Evolutionary conservation across 257 asterid species (phyloP), one percentile per base, ranked within the genome.

Genomic region (Leptodermis oblonga): DNA sequence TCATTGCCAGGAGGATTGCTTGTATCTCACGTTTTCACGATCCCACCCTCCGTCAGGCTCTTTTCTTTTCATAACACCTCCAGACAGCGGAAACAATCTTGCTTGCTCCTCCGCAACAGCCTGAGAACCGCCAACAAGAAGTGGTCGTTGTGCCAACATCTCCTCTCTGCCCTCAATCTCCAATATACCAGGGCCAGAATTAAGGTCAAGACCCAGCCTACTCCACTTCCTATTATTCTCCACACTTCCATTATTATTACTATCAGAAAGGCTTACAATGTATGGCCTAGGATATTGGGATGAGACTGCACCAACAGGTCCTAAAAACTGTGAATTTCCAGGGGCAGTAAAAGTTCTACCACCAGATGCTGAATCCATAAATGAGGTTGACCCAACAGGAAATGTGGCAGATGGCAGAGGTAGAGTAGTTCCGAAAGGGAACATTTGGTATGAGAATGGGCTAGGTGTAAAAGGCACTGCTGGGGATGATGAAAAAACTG

Each of bases 21-120:
- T 92, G 82, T 73, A 83, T 77, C 92, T 82, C 83, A 84, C 79
- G 84, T 73, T 78, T 45, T 88, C 96, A 34, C 72, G 76, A 18
- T 87, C 96, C 88, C 86, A 78, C 20, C 94, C 90, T 73, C 88
- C 96, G 12, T 92, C 97, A 0, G 94, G 92, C 72, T 90, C 97
- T 71, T 84, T 78, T 82, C 98, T 83, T 81, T 88, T 92, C 77
- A 81, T 41, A 54, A 70, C 65, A 69, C 86, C 84, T 56, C 92
- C 81, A 46, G 94, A 68, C 51, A 73, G 80, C 3, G 86, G 76
- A 77, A 70, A 84, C 74, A 80, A 79, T 79, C 93, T 76, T 28
- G 83, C 81, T 64, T 82, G 94, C 69, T 85, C 98, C 72, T 90
- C 97, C 2, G 85, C 81, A 45, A 79, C 75, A 4, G 86, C 82